Evolutionary conservation across 768 basidiomycete genomes (phyloP), one percentile per base, ranked within the genome.

Genomic region (Epithele typhae): DNA sequence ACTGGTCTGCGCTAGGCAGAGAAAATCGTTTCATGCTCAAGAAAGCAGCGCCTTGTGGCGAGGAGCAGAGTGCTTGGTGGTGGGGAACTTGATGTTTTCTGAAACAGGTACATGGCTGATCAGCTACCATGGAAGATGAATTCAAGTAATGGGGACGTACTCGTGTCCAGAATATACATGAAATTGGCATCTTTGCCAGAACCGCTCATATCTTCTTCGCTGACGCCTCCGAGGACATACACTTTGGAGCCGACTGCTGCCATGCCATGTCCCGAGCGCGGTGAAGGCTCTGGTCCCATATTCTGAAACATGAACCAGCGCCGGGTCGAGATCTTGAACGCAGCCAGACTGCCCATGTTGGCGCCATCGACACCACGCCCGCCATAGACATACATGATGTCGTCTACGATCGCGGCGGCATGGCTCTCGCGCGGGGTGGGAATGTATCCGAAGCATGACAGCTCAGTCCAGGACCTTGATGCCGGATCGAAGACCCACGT

Each of bases 241-340:
- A 97, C 85, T 55, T 82, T 79, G 42, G 82, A 77, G 36, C 87
- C 89, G 56, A 87, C 82, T 15, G 88, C 81, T 10, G 92, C 89
- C 92, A 98, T 93, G 23, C 92, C 88, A 67, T 98, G 94, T 4
- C 94, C 94, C 10, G 90, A 92, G 45, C 94, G 78, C 5, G 91
- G 90, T 36, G 75, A 82, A 0, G 94, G 94, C 19, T 89, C 79
- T n/a, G 92, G 92, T 1, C 94, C 94, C 95, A 98, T 97, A 59
- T 96, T 93, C 65, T 94, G 91, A 72, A 98, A 97, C 88, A 91
- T 96, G 70, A 92, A 97, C 94, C 94, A 98, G 55, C 94, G 78
- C 59, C 90, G 53, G 96, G 92, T 93, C 7, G 89, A 82, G 52
- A 98, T 81, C 67, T 93, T 94, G 74, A 96, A 96, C 5, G 94